Evolutionary conservation across 305 asterid genomes (phyloP).

Genomic region (Euphrasia arctica): DNA sequence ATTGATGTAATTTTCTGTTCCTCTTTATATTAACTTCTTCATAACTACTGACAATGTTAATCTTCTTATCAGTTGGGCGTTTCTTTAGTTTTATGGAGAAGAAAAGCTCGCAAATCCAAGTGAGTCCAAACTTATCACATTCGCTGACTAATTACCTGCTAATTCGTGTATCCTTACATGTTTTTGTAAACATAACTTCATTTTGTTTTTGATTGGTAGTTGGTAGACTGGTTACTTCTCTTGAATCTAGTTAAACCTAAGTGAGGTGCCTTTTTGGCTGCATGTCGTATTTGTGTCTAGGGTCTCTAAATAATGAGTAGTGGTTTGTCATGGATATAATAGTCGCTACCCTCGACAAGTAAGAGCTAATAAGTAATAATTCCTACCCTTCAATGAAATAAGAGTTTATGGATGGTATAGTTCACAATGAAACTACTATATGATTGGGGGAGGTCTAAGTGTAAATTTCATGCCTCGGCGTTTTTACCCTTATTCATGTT

Average conservation of each 20-base stretch:
- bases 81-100: slow-evolving; percentile 70
- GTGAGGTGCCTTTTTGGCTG: slow-evolving; percentile 11
- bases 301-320: not conserved
- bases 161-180: slow-evolving; percentile 6
- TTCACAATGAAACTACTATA: not conserved
- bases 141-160: slow-evolving; percentile 13
- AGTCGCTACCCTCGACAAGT: not conserved
- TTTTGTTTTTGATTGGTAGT: slow-evolving; percentile 21
- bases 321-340: slow-evolving; percentile 3
- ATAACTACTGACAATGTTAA: slow-evolving; percentile 29
- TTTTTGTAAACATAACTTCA: slow-evolving; percentile 10
- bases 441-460: slow-evolving; percentile 2
- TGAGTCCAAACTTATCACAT: slow-evolving; percentile 33
- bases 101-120: slow-evolving; percentile 71
- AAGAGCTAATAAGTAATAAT: not conserved
- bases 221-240: not conserved
- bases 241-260: not conserved
- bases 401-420: not conserved
- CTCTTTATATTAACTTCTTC: slow-evolving; percentile 9
- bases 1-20: not conserved
- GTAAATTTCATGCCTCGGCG: not conserved
- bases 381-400: not conserved
- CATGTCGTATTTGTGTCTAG: slow-evolving; percentile 11
- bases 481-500: not conserved
- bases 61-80: slow-evolving; percentile 56